Evolutionary conservation across 2,329 filamentous ascomycete genomes (phyloP), one percentile per base, ranked within the genome.

Genomic region (Aspergillus sp.): DNA sequence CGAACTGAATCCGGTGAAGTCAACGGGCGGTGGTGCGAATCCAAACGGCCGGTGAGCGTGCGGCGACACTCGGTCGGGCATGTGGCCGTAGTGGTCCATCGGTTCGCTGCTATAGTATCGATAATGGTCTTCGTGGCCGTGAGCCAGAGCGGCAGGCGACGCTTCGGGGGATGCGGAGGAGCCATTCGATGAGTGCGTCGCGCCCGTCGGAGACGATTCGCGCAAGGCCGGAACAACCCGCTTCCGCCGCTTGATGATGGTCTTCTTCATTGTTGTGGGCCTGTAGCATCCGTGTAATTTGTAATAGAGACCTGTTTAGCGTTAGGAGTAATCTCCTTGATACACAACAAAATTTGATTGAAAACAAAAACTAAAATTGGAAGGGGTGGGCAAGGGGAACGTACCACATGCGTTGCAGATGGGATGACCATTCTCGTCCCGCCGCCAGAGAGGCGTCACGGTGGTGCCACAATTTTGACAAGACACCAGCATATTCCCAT

Each of bases 371-470:
- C 9, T 9, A 2, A 29, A 29, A 7, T 29, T 29, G 54, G 84
- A 42, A 42, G 16, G 7, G 16, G 14, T 2, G 36, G 32, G 4
- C 10, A 12, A 42, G 6, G 36, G 36, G 14, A 42, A 42, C 89
- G 73, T 84, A 96, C 92, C 95, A 80, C 95, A 99, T 54, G 95
- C 95, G 77, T 99, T 99, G 80, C 95, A 99, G 64, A 99, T 99
- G 5, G 94, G 96, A 77, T 97, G 93, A 1, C 95, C 95, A 67
- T 89, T 88, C 75, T 96, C 94, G 72, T 98, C 95, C 69, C 95
- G 85, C 71, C 95, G 86, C 95, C 95, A 99, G 14, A 99, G 82
- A 14, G 95, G 95, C 47, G 95, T 99, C 57, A 98, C 94, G 0
- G 95, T 98, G 12, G 95, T 99, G 31, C 89, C 91, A 75, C 95